Percentiles rank a stretch among this genome's conserved stretches.
Conservation (phyloP, 2,329 filamentous ascomycete genomes). For the Trichoderma sp. region DNA sequence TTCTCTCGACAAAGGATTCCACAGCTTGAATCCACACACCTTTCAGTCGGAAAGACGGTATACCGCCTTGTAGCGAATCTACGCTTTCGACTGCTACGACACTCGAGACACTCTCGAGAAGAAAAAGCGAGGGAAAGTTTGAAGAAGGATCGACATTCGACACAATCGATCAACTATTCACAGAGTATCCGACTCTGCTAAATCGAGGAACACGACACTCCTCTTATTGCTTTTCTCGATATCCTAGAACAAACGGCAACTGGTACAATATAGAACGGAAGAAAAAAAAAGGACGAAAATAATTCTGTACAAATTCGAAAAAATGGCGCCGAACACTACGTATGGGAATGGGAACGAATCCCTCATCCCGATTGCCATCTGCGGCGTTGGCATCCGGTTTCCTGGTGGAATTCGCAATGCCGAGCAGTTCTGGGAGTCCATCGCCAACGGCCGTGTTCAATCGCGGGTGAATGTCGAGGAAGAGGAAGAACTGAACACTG, state of each 20-base stretch:
- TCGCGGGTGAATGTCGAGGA: conserved; percentile 30
- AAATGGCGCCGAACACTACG: conserved; percentile 16
- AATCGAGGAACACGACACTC: background rate
- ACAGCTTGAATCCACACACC: background rate
- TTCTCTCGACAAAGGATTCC: background rate
- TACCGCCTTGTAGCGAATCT: background rate
- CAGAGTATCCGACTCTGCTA: background rate
- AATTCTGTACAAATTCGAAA: background rate
- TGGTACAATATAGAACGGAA: conserved; percentile 3
- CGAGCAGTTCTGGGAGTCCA: conserved; percentile 38
- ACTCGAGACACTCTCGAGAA: background rate
- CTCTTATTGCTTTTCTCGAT: background rate
- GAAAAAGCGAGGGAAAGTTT: background rate
- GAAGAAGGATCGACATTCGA: background rate
- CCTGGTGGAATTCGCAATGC: conserved; percentile 37
- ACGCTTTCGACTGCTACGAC: background rate
- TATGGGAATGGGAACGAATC: conserved; percentile 1
- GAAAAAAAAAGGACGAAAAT: background rate
- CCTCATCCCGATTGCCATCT: conserved; percentile 37
- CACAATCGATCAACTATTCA: background rate
- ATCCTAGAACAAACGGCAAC: background rate
- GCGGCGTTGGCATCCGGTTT: conserved; percentile 39
- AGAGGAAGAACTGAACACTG: conserved; percentile 31
- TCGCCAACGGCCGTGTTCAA: conserved; percentile 34
- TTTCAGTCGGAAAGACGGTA: background rate